A percentile compares a stretch with the other conserved stretches of the same genome.
Evolutionary conservation across 768 basidiomycete species (phyloP).

Genomic region (Naganishia vishniacii): DNA sequence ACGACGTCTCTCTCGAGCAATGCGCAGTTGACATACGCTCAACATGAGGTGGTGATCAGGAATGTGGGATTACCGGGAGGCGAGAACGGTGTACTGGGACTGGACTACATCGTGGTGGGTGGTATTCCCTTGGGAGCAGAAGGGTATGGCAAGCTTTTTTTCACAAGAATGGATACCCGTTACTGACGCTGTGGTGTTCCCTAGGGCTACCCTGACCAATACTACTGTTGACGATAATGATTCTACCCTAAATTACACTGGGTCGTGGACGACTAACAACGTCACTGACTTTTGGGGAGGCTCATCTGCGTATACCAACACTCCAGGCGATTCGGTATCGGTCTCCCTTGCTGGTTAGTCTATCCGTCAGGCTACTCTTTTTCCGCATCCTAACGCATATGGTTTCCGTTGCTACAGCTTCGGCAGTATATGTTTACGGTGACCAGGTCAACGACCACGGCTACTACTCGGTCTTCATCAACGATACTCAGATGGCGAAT

Average conservation of each 20-base stretch:
- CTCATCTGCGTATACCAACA: constrained; percentile 40
- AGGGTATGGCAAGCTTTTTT: constrained; percentile 28
- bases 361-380: background rate
- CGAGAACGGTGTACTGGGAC: constrained; percentile 29
- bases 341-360: constrained; percentile 38
- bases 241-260: constrained; percentile 35
- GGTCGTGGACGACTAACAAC: constrained; percentile 40
- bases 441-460: constrained; percentile 49
- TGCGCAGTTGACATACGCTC: constrained; percentile 28
- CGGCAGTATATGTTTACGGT: constrained; percentile 46
- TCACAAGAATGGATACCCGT: background rate
- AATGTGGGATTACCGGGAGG: constrained; percentile 28
- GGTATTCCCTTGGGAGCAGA: constrained; percentile 34
- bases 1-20: constrained; percentile 32
- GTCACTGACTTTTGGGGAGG: constrained; percentile 39
- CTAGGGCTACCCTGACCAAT: constrained; percentile 38
- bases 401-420: constrained; percentile 27
- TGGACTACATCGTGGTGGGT: constrained; percentile 37
- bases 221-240: constrained; percentile 41
- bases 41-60: constrained; percentile 35
- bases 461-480: constrained; percentile 39
- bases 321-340: constrained; percentile 31
- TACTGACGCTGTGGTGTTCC: background rate
- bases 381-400: background rate
- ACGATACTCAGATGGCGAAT: constrained; percentile 31